Conservation (phyloP, 805 yeast species). For the Pichia cephalocereana region DNA sequence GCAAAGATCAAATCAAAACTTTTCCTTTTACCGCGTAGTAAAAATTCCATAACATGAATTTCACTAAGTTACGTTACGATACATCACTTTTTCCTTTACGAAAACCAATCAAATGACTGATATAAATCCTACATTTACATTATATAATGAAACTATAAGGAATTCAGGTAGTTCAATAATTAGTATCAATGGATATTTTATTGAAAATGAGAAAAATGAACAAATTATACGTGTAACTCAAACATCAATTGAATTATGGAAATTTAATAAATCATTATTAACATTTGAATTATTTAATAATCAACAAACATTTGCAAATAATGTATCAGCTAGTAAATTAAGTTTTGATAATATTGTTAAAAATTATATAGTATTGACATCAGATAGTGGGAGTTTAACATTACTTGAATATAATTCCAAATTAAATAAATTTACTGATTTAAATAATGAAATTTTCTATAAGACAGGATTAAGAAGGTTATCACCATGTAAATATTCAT, state of each 20-base stretch:
- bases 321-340: constrained; percentile 45
- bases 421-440: constrained; percentile 27
- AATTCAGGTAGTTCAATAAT: constrained; percentile 43
- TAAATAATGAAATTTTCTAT: constrained; percentile 55
- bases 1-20: too few relatives aligned
- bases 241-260: constrained; percentile 44
- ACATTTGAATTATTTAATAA: constrained; percentile 33
- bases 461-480: constrained; percentile 69
- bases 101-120: constrained; percentile 10
- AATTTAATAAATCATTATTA: constrained; percentile 48
- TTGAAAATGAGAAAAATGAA: constrained; percentile 45
- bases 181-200: constrained; percentile 63
- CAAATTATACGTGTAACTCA: constrained; percentile 54
- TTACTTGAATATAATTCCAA: constrained; percentile 29
- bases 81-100: background rate
- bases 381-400: constrained; percentile 72
- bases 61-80: too few relatives aligned
- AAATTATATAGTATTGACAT: constrained; percentile 57
- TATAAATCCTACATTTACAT: constrained; percentile 30
- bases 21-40: too few relatives aligned
- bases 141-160: constrained; percentile 67
- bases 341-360: constrained; percentile 42
- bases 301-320: constrained; percentile 47
- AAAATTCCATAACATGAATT: too few relatives aligned
- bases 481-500: constrained; percentile 65